These are phyloP conservation scores for Fistulinella cinereoalba DNA, from an alignment of 1,284 basidiomycete genomes.

Conservation along the genomic window DNA sequence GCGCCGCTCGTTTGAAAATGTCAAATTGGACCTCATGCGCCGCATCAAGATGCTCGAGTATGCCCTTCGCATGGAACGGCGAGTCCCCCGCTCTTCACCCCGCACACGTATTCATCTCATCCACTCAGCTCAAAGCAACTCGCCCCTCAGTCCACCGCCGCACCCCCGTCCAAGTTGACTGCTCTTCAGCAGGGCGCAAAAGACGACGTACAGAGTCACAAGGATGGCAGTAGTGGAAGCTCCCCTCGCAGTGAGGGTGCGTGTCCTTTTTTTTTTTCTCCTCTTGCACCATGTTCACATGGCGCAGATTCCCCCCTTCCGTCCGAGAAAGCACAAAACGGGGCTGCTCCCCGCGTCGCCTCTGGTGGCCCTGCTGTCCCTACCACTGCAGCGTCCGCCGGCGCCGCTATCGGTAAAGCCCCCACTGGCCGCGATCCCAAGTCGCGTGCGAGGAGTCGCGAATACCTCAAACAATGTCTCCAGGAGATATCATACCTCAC, in stretches of 20 bases:
- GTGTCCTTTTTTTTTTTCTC: constrained; percentile 19
- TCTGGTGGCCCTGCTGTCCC: constrained; percentile 52
- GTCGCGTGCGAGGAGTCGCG: constrained; percentile 89
- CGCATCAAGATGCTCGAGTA: constrained; percentile 99
- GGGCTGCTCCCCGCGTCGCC: constrained; percentile 47
- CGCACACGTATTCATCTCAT: neutral
- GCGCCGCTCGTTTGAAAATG: constrained; percentile 93
- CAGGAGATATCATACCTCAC: constrained; percentile 98
- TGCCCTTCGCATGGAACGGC: constrained; percentile 92
- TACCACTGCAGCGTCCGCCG: constrained; percentile 22
- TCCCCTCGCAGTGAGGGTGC: constrained; percentile 80
- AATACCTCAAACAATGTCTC: constrained; percentile 98
- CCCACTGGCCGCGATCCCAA: constrained; percentile 86
- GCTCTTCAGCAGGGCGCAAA: constrained; percentile 63
- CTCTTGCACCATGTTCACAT: neutral
- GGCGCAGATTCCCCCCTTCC: constrained; percentile 68
- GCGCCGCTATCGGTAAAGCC: constrained; percentile 61
- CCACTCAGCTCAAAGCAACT: constrained; percentile 74
- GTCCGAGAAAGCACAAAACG: constrained; percentile 65
- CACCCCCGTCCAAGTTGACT: constrained; percentile 58
- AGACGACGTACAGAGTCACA: constrained; percentile 66
- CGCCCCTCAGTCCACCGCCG: constrained; percentile 47
- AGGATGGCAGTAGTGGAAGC: constrained; percentile 72
- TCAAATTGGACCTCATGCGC: constrained; percentile 92
- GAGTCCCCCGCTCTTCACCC: constrained; percentile 32